A percentile compares a stretch with the other conserved stretches of the same genome.
phyloP scores from a whole-genome alignment of 2,329 filamentous ascomycete species.

The Lecanosticta acicola region DNA sequence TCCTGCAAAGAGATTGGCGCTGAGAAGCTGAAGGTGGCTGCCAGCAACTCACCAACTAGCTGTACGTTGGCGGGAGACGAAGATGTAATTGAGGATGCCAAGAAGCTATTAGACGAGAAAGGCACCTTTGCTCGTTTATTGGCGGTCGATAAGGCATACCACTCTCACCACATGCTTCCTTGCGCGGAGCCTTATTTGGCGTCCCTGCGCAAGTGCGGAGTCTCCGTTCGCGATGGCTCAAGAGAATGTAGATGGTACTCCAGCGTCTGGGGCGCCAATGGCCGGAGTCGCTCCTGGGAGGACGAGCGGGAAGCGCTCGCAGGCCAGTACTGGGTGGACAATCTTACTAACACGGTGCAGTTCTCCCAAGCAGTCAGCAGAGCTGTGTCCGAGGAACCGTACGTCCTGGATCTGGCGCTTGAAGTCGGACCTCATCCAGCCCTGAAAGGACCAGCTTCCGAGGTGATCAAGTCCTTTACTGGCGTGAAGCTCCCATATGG shows the following conservation, averaged over 20 bases:
- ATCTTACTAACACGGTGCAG: constrained; percentile 41
- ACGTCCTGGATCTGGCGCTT: constrained; percentile 32
- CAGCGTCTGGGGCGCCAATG: constrained; percentile 1
- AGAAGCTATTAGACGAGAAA: constrained; percentile 30
- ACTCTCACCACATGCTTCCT: constrained; percentile 36
- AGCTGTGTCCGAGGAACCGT: constrained; percentile 2
- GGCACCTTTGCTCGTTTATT: constrained; percentile 38
- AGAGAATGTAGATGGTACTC: constrained; percentile 29
- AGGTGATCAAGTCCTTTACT: constrained; percentile 15
- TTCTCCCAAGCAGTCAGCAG: constrained; percentile 39
- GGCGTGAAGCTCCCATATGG: neutral
- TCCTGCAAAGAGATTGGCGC: constrained; percentile 2
- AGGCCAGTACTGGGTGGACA: constrained; percentile 41
- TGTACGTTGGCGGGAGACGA: constrained; percentile 44
- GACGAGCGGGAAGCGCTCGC: neutral
- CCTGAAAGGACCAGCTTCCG: constrained; percentile 26
- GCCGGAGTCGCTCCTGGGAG: neutral
- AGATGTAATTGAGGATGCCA: constrained; percentile 32
- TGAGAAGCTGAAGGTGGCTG: constrained; percentile 13
- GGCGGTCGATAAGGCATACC: constrained; percentile 42
- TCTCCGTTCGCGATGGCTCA: constrained; percentile 7
- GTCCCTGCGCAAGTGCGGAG: neutral
- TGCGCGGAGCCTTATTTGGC: constrained; percentile 7
- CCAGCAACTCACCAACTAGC: constrained; percentile 38
- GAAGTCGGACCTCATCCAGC: constrained; percentile 46